These are phyloP conservation scores for Porphyrellus cyaneotinctus DNA, from an alignment of 768 basidiomycete genomes.

Conservation along the genomic window DNA sequence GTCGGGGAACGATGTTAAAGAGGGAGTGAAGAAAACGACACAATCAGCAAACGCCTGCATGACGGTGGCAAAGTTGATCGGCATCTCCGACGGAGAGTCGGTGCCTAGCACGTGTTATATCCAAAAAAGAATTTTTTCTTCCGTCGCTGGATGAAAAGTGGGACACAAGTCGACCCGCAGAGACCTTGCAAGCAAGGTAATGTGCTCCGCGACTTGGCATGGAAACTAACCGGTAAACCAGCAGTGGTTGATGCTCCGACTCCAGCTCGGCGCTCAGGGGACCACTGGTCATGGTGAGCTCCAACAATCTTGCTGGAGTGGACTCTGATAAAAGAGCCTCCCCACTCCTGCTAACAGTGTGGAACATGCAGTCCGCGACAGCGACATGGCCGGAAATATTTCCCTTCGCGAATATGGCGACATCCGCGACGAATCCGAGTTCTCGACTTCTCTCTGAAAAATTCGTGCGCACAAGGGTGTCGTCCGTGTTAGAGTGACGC, in stretches of 20 bases:
- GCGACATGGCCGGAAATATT: constrained; percentile 65
- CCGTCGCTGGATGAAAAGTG: no score
- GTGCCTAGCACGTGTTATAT: no score
- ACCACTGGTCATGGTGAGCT: constrained; percentile 72
- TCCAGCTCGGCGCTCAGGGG: constrained; percentile 61
- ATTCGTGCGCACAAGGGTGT: constrained; percentile 62
- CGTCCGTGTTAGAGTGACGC: constrained; percentile 60
- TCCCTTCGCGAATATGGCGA: constrained; percentile 55
- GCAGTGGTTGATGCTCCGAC: constrained; percentile 70
- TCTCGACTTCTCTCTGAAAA: constrained; percentile 60
- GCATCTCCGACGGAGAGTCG: no score
- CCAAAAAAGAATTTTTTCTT: no score
- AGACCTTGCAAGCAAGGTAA: no score
- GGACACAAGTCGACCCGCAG: no score
- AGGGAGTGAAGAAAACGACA: no score
- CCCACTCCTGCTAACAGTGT: constrained; percentile 60
- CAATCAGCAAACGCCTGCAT: no score
- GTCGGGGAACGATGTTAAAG: no score
- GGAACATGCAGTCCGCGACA: constrained; percentile 71
- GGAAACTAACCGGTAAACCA: constrained; percentile 66
- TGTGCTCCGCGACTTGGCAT: background rate
- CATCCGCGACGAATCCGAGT: constrained; percentile 58
- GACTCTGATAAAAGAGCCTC: constrained; percentile 32
- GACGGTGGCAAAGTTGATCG: no score
- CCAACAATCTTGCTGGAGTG: constrained; percentile 52